Conservation (phyloP, 1,284 basidiomycete species). For the Rhodofomes roseus region DNA sequence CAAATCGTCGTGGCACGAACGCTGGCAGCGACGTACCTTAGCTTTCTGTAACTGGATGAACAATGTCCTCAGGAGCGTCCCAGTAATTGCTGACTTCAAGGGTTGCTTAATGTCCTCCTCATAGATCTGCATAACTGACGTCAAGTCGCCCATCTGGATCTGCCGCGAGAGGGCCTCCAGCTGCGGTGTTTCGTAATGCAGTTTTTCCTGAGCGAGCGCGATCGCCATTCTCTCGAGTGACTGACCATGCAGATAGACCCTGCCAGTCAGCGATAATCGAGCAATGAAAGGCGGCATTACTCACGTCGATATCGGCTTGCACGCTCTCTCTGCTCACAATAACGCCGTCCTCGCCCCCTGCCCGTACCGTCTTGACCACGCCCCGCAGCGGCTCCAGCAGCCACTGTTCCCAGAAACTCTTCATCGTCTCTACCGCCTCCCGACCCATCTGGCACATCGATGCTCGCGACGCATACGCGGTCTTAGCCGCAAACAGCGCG, state of each 20-base stretch:
- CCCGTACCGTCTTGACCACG: conserved; percentile 80
- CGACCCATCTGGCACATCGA: conserved; percentile 48
- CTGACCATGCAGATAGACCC: conserved; percentile 33
- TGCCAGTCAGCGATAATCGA: too few relatives aligned
- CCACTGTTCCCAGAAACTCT: conserved; percentile 83
- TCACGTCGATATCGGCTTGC: conserved; percentile 73
- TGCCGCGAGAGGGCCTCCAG: conserved; percentile 63
- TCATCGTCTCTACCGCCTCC: conserved; percentile 69
- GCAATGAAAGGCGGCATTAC: conserved; percentile 19
- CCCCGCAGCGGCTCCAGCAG: conserved; percentile 84
- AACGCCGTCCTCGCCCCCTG: conserved; percentile 69
- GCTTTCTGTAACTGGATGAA: conserved; percentile 97
- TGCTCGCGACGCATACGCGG: conserved; percentile 48
- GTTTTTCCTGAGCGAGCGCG: conserved; percentile 79
- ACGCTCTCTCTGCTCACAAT: conserved; percentile 79
- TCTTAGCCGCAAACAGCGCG: conserved; percentile 43
- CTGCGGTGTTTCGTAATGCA: conserved; percentile 58
- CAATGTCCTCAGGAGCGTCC: conserved; percentile 81
- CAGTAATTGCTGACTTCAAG: conserved; percentile 75
- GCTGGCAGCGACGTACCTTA: conserved; percentile 56
- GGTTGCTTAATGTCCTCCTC: conserved; percentile 91
- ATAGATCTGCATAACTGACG: conserved; percentile 84
- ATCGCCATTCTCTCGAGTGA: conserved; percentile 93
- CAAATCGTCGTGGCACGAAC: not conserved
- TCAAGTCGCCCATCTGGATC: conserved; percentile 83